Base-by-base conservation (phyloP, 129 eudicot genomes). In the Centella asiatica region DNA sequence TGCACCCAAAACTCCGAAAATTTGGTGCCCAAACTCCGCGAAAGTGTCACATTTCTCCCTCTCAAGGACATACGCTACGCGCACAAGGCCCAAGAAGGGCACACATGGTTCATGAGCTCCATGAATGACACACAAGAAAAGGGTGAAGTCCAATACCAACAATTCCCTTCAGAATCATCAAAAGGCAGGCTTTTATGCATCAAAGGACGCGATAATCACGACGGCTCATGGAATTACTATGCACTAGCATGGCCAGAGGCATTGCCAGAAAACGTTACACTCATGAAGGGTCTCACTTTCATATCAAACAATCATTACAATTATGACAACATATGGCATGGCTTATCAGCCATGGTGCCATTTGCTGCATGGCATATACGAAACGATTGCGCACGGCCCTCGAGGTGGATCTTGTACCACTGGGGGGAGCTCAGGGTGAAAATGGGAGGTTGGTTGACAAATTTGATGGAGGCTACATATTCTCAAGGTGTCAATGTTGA, bases 21-120 rank as follows among this genome's bases (percentile, higher is more conserved):
- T 22, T 34, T 66, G 59, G 52, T 52, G 54, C 70, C 77, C 0
- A 83, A 69, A 66, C 90, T 90, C 40, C 81, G 76, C 0, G 69
- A 80, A 11, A 57, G 90, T 2, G 92, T 92, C 68, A 84, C 95
- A 0, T 92, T 87, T 47, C 96, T 92, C 48, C 96, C 99, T 4
- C 55, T 92, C 0, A 92, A 87, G 68, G 99, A 92, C 75, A 71
- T 87, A 40, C 79, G 96, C 19, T 92, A 68, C 70, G 42, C 99
- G 0, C 59, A 59, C n/a, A 50, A 74, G 0, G 88, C 99, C 47
- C 85, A 69, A 14, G 67, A 72, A 48, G 99, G 99, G 8, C 96
- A 92, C 83, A 92, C 99, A 31, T 92, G 99, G 99, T 92, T 92
- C 96, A 92, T 92, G 95, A 92, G 99, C 78, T 82, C 99, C 10